A percentile compares a stretch with the other conserved stretches of the same genome.
Evolutionary conservation across 2,329 filamentous ascomycete species (phyloP).

Genomic region (Dryadomyces sulphureus): DNA sequence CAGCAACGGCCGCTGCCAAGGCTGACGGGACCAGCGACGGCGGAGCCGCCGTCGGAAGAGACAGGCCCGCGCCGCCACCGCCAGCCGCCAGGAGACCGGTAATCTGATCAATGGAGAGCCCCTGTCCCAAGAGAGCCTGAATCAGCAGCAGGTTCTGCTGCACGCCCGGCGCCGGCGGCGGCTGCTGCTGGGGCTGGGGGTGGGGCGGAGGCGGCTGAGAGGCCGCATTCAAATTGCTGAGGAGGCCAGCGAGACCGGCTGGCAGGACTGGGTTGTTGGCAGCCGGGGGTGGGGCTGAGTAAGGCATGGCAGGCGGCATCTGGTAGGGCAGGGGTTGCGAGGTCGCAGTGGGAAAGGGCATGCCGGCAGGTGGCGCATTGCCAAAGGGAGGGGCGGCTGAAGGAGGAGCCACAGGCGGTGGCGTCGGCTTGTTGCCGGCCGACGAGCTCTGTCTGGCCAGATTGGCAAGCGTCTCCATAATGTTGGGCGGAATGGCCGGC

Average conservation of each 20-base stretch:
- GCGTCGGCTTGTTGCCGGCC: constrained; percentile 11
- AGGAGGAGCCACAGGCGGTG: constrained; percentile 24
- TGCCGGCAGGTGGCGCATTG: constrained; percentile 11
- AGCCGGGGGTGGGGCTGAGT: constrained; percentile 12
- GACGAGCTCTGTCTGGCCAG: constrained; percentile 61
- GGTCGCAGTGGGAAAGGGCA: constrained; percentile 21
- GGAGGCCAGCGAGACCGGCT: constrained; percentile 4
- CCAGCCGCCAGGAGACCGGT: constrained; percentile 39
- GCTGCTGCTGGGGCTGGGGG: constrained; percentile 13
- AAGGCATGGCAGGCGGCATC: constrained; percentile 15
- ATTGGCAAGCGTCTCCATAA: constrained; percentile 66
- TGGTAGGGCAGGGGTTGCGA: constrained; percentile 21
- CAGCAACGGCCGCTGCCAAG: not conserved
- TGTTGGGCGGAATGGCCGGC: constrained; percentile 34
- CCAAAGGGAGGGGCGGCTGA: constrained; percentile 6
- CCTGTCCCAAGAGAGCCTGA: constrained; percentile 60
- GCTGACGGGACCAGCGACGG: constrained; percentile 8
- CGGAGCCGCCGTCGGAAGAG: constrained; percentile 3
- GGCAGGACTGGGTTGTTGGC: constrained; percentile 10
- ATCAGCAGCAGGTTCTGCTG: constrained; percentile 62
- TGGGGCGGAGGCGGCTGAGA: not conserved
- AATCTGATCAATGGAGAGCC: constrained; percentile 66
- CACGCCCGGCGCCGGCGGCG: constrained; percentile 17
- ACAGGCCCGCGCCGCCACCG: constrained; percentile 17
- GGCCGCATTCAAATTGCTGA: not conserved